Evolutionary conservation across 768 basidiomycete genomes (phyloP), one percentile per base, ranked within the genome.

Genomic region (Tylopilus subfusipes): DNA sequence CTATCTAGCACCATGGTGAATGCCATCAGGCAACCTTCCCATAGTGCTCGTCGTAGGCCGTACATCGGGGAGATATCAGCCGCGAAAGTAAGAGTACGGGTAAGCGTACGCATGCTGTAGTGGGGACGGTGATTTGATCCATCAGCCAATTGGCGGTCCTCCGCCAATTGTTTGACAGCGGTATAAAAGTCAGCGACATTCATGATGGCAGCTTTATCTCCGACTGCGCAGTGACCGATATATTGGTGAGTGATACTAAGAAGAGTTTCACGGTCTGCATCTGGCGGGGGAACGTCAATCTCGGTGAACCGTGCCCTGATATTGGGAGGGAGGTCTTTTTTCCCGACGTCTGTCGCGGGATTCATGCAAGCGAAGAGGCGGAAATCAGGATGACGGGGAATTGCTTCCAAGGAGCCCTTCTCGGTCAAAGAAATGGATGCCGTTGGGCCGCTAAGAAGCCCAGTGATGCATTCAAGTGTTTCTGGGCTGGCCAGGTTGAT

Each of bases 321-420:
- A 63, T 87, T 88, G 5, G 90, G 86, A 18, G 93, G 92, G 0
- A 99, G 84, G 64, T 98, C 96, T 64, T 94, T 97, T 76, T 98
- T 99, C 31, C 97, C 97, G 14, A 98, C 90, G 63, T 99, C 97
- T 4, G 95, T 99, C 0, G 97, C 97, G 5, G 97, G 97, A 66
- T 99, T 99, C 97, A 99, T 99, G 69, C 97, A 99, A 5, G 94
- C 94, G 64, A 98, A 98, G 5, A 98, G 78, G 19, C 96, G 89
- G 75, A 99, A 99, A 63, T 96, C 88, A 18, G 93, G 85, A 68
- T 99, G 97, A 0, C 97, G 88, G 46, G 87, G 86, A 27, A 98
- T 80, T 2, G 90, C 88, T 61, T 94, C 91, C 50, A 98, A 72
- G 11, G 92, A 88, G 1, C 95, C 96, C 67, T 94, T 85, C 66